Percentiles rank a stretch among this genome's conserved stretches.
Conservation (phyloP, 345 rosid species). For the Rhizophora apiculata region DNA sequence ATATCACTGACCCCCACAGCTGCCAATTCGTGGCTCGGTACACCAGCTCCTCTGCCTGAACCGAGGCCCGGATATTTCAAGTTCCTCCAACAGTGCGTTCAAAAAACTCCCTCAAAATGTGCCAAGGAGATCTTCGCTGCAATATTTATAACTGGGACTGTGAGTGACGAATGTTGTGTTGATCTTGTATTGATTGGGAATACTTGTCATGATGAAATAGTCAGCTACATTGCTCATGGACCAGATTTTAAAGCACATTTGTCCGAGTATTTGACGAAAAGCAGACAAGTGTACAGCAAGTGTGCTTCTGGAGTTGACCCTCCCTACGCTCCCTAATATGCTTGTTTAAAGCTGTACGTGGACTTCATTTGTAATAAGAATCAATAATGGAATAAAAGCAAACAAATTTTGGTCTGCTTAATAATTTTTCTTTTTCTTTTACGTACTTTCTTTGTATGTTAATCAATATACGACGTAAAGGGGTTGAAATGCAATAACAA, state of each 20-base stretch:
- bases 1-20: no score
- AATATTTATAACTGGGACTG: background rate
- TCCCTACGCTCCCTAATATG: background rate
- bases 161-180: background rate
- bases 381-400: no score
- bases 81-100: background rate
- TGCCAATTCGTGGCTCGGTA: background rate
- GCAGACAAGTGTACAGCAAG: background rate
- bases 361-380: no score
- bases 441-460: no score
- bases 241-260: background rate
- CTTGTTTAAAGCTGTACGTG: no score
- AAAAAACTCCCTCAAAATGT: background rate
- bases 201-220: background rate
- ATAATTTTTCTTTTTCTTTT: no score
- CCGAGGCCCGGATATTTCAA: background rate
- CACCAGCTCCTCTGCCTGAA: background rate
- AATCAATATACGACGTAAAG: no score
- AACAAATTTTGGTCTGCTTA: no score
- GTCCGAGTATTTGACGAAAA: background rate
- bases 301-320: background rate
- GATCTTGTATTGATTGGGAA: background rate
- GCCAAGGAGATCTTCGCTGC: background rate
- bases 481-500: no score
- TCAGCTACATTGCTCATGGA: conserved; percentile 1